Conservation (phyloP, 2,329 filamentous ascomycete genomes). For the Kalaharituber pfeilii region DNA sequence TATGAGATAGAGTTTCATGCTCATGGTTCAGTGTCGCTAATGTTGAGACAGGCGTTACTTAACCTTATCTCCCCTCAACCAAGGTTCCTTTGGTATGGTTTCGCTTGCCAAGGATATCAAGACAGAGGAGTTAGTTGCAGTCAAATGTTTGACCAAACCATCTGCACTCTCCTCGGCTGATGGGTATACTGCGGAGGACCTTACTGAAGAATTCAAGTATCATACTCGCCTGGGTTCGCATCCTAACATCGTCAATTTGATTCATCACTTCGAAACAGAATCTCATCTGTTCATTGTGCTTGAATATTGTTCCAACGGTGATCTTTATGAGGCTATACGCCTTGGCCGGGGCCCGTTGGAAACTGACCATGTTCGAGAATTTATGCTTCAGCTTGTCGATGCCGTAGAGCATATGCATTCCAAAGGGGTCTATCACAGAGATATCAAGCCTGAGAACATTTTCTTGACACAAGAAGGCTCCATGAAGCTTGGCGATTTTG, state of each 20-base stretch:
- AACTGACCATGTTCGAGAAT: constrained; percentile 89
- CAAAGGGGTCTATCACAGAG: constrained; percentile 84
- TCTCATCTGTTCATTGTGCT: constrained; percentile 81
- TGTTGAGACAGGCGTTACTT: constrained; percentile 46
- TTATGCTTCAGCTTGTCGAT: constrained; percentile 87
- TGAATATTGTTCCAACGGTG: constrained; percentile 87
- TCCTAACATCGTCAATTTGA: constrained; percentile 81
- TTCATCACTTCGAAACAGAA: constrained; percentile 81
- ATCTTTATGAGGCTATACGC: constrained; percentile 94
- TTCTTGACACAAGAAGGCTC: constrained; percentile 72
- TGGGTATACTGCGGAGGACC: constrained; percentile 60
- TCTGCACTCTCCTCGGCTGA: constrained; percentile 42
- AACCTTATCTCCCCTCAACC: constrained; percentile 86
- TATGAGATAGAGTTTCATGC: neutral
- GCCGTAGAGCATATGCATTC: constrained; percentile 80
- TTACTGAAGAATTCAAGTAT: constrained; percentile 43
- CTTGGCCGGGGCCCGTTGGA: constrained; percentile 72
- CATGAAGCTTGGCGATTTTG: constrained; percentile 96
- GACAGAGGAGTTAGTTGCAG: constrained; percentile 66
- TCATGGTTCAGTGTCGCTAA: neutral
- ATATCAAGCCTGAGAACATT: constrained; percentile 99
- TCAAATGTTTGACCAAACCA: constrained; percentile 90
- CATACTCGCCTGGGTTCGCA: constrained; percentile 66
- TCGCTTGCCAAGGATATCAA: constrained; percentile 71
- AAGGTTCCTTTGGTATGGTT: constrained; percentile 98